phyloP scores from a whole-genome alignment of 441 rosid species.

The Populus hybrid region DNA sequence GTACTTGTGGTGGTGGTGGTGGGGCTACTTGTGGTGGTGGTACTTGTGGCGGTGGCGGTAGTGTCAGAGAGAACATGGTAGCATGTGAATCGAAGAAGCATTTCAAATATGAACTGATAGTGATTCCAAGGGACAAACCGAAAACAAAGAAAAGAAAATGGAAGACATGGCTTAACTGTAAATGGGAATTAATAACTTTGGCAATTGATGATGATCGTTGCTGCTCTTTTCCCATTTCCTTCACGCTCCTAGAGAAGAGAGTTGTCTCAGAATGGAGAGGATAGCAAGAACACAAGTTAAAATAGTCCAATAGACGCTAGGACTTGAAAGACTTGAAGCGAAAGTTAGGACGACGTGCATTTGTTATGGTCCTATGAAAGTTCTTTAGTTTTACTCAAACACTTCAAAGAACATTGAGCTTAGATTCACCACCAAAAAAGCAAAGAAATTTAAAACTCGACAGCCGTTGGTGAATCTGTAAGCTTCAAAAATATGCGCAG shows the following conservation, averaged over 20 bases:
- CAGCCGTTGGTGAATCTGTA: too few species aligned
- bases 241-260: not conserved
- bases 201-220: not conserved
- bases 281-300: not conserved
- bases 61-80: not conserved
- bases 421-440: too few species aligned
- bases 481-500: too few species aligned
- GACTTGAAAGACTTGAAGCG: constrained; percentile 3
- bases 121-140: constrained; percentile 30
- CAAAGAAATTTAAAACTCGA: too few species aligned
- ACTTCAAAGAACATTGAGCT: not conserved
- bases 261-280: not conserved
- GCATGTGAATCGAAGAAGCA: constrained; percentile 8
- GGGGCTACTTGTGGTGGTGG: not conserved
- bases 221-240: constrained; percentile 15
- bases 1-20: not conserved
- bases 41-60: not conserved
- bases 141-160: constrained; percentile 19
- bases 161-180: constrained; percentile 5
- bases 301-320: not conserved
- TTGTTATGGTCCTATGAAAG: not conserved
- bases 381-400: not conserved
- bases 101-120: not conserved
- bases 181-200: constrained; percentile 6
- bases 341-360: constrained; percentile 13